These are phyloP conservation scores for Candida ponderosae DNA, from an alignment of 805 yeast genomes.

Conservation along the genomic window DNA sequence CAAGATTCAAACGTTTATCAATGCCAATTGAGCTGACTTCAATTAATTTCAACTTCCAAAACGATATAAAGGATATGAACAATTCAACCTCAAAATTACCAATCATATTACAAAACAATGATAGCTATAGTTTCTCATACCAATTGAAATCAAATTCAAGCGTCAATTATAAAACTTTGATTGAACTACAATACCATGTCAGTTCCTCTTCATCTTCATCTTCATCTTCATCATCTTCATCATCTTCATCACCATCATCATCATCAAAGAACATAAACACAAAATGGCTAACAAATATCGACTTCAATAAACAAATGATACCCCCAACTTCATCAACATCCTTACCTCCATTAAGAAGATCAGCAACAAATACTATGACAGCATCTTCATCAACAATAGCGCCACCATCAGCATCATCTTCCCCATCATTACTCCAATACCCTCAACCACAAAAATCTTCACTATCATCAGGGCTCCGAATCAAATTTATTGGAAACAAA, in stretches of 20 bases:
- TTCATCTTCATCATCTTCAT: constrained; percentile 23
- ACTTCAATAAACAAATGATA: constrained; percentile 5
- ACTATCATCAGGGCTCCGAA: constrained; percentile 26
- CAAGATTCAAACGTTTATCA: constrained; percentile 23
- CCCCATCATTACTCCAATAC: constrained; percentile 7
- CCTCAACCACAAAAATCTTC: too few relatives aligned
- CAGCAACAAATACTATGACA: neutral
- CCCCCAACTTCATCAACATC: constrained; percentile 3
- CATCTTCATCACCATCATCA: too few relatives aligned
- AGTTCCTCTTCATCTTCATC: constrained; percentile 21
- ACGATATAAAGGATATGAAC: constrained; percentile 14
- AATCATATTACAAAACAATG: constrained; percentile 15
- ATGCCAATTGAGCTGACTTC: constrained; percentile 9
- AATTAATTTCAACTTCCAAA: constrained; percentile 12
- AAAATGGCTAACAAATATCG: constrained; percentile 12
- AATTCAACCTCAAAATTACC: constrained; percentile 17
- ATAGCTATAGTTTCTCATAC: constrained; percentile 20
- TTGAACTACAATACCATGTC: constrained; percentile 4
- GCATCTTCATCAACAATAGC: constrained; percentile 1
- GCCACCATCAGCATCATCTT: constrained; percentile 1
- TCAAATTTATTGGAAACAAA: constrained; percentile 58
- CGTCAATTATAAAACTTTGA: constrained; percentile 3
- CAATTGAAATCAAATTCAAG: constrained; percentile 11
- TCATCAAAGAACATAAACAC: constrained; percentile 12
- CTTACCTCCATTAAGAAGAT: neutral